These are phyloP conservation scores for Cystofilobasidium macerans DNA, from an alignment of 768 basidiomycete genomes.

Conservation along the genomic window DNA sequence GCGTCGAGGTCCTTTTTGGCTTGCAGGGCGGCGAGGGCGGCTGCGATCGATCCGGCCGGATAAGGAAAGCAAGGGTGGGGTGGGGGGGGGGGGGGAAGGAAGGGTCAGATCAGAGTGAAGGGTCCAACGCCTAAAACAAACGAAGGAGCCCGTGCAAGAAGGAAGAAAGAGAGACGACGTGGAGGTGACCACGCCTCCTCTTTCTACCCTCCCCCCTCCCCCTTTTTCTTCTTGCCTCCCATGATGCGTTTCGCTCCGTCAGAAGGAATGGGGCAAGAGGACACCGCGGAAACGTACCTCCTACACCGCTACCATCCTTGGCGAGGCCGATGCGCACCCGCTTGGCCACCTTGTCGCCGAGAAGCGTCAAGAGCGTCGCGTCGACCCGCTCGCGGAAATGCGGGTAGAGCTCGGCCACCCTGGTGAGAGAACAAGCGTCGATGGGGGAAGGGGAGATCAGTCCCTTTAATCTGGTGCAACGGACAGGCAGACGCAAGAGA, in stretches of 20 bases:
- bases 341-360: constrained; percentile 70
- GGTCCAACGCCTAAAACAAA: no score
- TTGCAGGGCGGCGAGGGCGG: constrained; percentile 77
- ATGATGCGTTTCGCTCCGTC: no score
- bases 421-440: constrained; percentile 33
- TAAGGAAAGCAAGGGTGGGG: not conserved
- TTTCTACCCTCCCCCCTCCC: no score
- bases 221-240: no score
- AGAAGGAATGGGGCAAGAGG: no score
- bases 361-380: constrained; percentile 58
- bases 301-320: constrained; percentile 94
- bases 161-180: not conserved
- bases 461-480: no score
- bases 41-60: constrained; percentile 39
- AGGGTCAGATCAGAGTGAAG: no score
- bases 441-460: not conserved
- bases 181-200: no score
- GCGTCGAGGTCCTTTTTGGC: constrained; percentile 48
- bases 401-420: constrained; percentile 86
- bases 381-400: constrained; percentile 65
- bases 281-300: constrained; percentile 65
- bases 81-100: no score
- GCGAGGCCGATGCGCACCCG: constrained; percentile 79
- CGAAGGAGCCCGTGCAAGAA: not conserved
- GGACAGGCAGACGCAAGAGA: no score